Evolutionary conservation across 1,284 basidiomycete genomes (phyloP), one percentile per base, ranked within the genome.

Genomic region (Cutaneotrichosporon sp.): DNA sequence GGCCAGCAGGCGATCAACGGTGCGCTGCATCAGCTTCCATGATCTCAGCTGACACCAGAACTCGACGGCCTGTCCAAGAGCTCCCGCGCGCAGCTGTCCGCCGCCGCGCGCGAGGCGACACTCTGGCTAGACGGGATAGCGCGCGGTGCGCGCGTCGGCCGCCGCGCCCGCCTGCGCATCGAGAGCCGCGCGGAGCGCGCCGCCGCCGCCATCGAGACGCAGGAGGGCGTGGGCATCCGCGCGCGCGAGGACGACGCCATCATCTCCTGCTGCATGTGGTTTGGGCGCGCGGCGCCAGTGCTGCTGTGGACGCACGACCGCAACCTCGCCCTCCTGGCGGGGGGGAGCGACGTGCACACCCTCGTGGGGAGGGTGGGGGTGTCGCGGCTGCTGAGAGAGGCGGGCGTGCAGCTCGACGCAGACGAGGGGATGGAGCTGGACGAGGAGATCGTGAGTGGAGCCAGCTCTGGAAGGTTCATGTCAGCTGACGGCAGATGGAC

Each of bases 51-150:
- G 33, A 58, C 45, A 24, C 1, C 50, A 63, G 63, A 65, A 31
- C 63, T 65, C 31, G 63, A 65, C 56, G 59, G 59, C 14, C 54
- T 65, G 14, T 57, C 52, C n/a, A 22, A 45, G 3, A 47, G 31
- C 45, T 3, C 18, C 38, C 55, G 60, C 4, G 24, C n/a, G 3
- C 25, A n/a, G 0, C 46, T 60, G 22, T 52, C 52, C 27, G 34
- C 31, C 20, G 29, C 24, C 24, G 63, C 63, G 22, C 52, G 53
- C 29, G 11, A 20, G 1, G 63, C 59, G 1, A 65, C 56, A 1
- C 25, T 36, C 0, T 65, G 59, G 56, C 53, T 65, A 4, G 33
- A 61, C 22, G 42, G 33, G 4, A 14, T 16, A 2, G 42, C 33
- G 11, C 58, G 59, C 14, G 52, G 34, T 3, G n/a, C 45, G 22